Evolutionary conservation across 176 grass and related monocot species (phyloP).

Genomic region (Bonia amplexicaulis): DNA sequence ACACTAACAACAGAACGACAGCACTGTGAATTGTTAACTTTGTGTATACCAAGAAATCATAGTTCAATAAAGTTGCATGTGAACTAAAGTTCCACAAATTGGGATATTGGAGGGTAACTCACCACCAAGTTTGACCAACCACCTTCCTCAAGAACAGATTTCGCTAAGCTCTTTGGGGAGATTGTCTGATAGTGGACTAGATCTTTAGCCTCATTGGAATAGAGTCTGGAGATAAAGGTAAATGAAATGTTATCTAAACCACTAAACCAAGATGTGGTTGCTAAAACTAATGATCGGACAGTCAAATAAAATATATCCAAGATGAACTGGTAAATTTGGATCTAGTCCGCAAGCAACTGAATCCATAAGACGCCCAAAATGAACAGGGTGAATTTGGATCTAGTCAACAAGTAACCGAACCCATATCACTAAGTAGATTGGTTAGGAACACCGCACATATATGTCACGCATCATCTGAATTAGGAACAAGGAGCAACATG

Average conservation of each 20-base stretch:
- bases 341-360: background rate
- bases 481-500: background rate
- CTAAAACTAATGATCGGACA: too few species aligned
- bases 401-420: background rate
- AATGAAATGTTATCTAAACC: background rate
- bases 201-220: conserved; percentile 47
- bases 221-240: conserved; percentile 33
- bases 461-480: background rate
- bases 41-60: background rate
- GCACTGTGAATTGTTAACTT: background rate
- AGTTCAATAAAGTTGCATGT: background rate
- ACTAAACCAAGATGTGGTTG: too few species aligned
- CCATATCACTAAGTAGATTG: background rate
- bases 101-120: conserved; percentile 24
- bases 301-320: conserved; percentile 2
- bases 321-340: background rate
- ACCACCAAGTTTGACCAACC: conserved; percentile 92
- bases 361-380: background rate
- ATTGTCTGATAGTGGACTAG: conserved; percentile 70
- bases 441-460: background rate
- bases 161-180: conserved; percentile 55
- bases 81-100: background rate
- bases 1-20: conserved; percentile 48
- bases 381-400: background rate
- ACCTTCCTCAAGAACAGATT: conserved; percentile 75